Evolutionary conservation across 2,329 filamentous ascomycete species (phyloP), one percentile per base, ranked within the genome.

Genomic region (Ceratocystis cacaofunesta): DNA sequence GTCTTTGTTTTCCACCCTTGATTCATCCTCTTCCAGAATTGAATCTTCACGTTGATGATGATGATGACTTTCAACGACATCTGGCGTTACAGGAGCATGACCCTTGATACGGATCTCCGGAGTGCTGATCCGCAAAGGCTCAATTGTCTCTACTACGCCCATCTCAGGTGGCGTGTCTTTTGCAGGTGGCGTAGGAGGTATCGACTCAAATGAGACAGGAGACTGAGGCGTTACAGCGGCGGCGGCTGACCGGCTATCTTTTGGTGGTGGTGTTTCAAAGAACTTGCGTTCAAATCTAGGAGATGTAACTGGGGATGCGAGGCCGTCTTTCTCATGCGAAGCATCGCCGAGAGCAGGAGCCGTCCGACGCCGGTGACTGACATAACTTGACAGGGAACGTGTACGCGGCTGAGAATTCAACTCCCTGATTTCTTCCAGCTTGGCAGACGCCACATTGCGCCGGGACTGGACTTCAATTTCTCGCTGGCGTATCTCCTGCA

Each of bases 401-500:
- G 61, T 66, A 19, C 61, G 61, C 10, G 50, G 65, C 10, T 66
- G 61, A 43, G 77, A 76, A 69, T 83, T 82, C 64, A 73, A 75
- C 65, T 81, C 78, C 48, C 77, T 75, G 65, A 82, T 82, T 71
- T 82, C 81, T 44, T 79, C 80, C 2, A 84, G 72, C 76, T 55
- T 62, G 19, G 43, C 61, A 6, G 65, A 63, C 7, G 61, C 65
- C 6, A 52, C 30, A 36, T 32, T 66, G 22, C 61, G 22, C 6
- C 65, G 61, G 25, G 41, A 62, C 15, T 46, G 32, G n/a, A 30
- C 76, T 30, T 77, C 74, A 50, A 73, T 73, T 69, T 81, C 79
- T 25, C 75, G 73, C 60, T 75, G 73, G 46, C 75, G 73, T 61
- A 83, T 77, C 30, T 81, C 78, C 52, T 82, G 79, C 5, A 82